Conservation (phyloP, 139 green algal species). For the Picochlorum sp. region DNA sequence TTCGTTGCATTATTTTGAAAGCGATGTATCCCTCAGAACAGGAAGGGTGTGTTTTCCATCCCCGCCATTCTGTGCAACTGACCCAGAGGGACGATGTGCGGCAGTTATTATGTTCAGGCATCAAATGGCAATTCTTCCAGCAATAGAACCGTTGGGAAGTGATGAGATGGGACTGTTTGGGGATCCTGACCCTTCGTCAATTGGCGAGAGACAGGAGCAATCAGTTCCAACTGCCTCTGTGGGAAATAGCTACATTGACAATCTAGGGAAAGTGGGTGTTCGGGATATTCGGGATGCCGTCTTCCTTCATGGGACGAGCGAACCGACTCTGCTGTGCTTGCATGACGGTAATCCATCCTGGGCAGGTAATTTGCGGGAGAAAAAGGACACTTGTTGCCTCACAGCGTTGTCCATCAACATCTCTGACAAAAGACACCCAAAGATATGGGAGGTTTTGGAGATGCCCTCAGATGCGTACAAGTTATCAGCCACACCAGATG, state of each 20-base stretch:
- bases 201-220: not conserved
- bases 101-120: conserved; percentile 60
- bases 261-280: conserved; percentile 54
- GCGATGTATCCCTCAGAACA: conserved; percentile 30
- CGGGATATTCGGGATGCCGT: conserved; percentile 49
- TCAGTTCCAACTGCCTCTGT: conserved; percentile 19
- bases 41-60: conserved; percentile 35
- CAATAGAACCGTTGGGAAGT: conserved; percentile 31
- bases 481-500: conserved; percentile 57
- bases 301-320: conserved; percentile 84
- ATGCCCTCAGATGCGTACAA: conserved; percentile 65
- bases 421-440: conserved; percentile 52
- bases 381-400: conserved; percentile 69
- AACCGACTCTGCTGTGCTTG: conserved; percentile 81
- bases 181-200: conserved; percentile 1
- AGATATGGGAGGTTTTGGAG: conserved; percentile 59
- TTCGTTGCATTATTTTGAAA: conserved; percentile 83
- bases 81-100: conserved; percentile 71
- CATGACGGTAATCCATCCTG: conserved; percentile 80
- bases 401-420: conserved; percentile 75
- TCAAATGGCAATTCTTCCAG: conserved; percentile 66
- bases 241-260: conserved; percentile 66
- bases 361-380: conserved; percentile 40
- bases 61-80: conserved; percentile 45
- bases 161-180: conserved; percentile 13